Percentiles rank a stretch among this genome's conserved stretches.
Conservation (phyloP, 1,139 yeast genomes). For the Debaryomycetaceae sp. region DNA sequence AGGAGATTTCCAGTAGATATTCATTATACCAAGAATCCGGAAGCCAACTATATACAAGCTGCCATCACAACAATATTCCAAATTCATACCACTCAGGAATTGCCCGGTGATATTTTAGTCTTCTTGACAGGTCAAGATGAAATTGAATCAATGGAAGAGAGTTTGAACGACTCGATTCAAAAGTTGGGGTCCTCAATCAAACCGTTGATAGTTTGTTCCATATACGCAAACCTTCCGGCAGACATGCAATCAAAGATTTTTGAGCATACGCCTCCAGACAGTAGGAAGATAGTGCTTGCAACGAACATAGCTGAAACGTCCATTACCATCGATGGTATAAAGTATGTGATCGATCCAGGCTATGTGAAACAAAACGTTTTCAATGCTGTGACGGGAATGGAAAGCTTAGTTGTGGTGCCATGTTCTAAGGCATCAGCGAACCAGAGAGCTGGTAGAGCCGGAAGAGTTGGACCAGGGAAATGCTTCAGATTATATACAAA, state of each 20-base stretch:
- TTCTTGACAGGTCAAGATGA: conserved; percentile 67
- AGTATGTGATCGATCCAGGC: conserved; percentile 88
- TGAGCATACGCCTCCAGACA: conserved; percentile 77
- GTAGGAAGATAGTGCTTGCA: conserved; percentile 87
- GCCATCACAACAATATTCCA: conserved; percentile 80
- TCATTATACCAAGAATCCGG: conserved; percentile 82
- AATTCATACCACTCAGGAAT: conserved; percentile 65
- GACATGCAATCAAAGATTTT: conserved; percentile 80
- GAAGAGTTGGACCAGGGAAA: conserved; percentile 94
- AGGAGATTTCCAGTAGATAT: conserved; percentile 86
- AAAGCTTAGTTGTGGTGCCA: conserved; percentile 76
- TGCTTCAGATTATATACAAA: conserved; percentile 88
- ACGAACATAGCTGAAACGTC: conserved; percentile 98
- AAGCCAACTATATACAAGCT: conserved; percentile 85
- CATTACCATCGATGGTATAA: conserved; percentile 88
- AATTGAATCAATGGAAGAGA: conserved; percentile 77
- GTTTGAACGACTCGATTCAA: conserved; percentile 57
- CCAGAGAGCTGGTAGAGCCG: conserved; percentile 97
- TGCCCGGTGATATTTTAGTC: conserved; percentile 82
- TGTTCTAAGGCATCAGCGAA: conserved; percentile 94
- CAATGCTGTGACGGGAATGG: conserved; percentile 87
- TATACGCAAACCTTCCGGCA: conserved; percentile 88
- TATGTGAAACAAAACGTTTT: conserved; percentile 84
- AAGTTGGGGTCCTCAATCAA: conserved; percentile 62
- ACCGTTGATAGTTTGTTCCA: conserved; percentile 74